These are phyloP conservation scores for Craspedostauros australis DNA, from an alignment of 108 stramenopile species.

Conservation along the genomic window DNA sequence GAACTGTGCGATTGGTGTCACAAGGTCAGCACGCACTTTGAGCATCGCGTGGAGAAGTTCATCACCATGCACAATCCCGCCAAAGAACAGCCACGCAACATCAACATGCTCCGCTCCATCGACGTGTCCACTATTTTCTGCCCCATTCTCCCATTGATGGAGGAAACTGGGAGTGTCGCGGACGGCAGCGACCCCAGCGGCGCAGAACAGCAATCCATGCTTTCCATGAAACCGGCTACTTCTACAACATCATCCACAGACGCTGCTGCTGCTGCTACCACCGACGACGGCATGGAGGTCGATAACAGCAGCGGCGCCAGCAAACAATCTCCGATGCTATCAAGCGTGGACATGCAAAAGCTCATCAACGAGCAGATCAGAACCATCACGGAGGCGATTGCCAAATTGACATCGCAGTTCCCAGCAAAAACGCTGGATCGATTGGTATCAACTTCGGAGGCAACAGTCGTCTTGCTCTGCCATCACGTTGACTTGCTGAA, in stretches of 20 bases:
- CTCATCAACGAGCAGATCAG: slow-evolving; percentile 41
- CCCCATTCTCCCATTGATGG: slow-evolving; percentile 61
- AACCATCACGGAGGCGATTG: slow-evolving; percentile 22
- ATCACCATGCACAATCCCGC: slow-evolving; percentile 20
- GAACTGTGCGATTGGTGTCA: slow-evolving; percentile 25
- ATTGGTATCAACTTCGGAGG: slow-evolving; percentile 32
- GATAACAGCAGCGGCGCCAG: too few species aligned
- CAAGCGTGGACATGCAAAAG: slow-evolving; percentile 19
- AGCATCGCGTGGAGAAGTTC: slow-evolving; percentile 1
- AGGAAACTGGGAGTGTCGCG: too few species aligned
- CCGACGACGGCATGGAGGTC: too few species aligned
- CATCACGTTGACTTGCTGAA: slow-evolving; percentile 16
- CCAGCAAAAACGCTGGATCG: slow-evolving; percentile 5
- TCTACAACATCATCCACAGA: too few species aligned
- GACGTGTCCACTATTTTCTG: too few species aligned
- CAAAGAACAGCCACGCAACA: neutral
- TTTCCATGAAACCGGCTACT: too few species aligned
- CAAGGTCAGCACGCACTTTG: slow-evolving; percentile 1
- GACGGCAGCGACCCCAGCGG: too few species aligned
- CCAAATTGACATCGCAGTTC: slow-evolving; percentile 5
- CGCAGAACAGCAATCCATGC: too few species aligned
- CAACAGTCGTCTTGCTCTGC: slow-evolving; percentile 20
- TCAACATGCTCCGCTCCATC: too few species aligned
- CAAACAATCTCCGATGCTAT: slow-evolving; percentile 23
- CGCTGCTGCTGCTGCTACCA: too few species aligned